Percentiles rank a stretch among this genome's conserved stretches.
phyloP scores from a whole-genome alignment of 2,329 filamentous ascomycete genomes.

The Ophiostoma perfectum region DNA sequence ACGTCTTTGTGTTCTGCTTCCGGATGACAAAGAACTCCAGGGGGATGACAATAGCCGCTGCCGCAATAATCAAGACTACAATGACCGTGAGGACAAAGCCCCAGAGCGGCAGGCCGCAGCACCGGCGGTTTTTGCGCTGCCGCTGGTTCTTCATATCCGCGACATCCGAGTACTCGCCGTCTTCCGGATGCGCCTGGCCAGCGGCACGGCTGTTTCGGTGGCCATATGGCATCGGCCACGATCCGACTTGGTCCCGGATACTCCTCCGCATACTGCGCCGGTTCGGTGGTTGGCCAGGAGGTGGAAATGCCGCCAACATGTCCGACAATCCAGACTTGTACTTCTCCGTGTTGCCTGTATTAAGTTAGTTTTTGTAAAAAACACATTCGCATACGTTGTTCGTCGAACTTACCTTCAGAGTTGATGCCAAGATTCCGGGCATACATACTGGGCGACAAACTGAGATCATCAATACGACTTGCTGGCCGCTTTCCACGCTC shows the following conservation, averaged over 20 bases:
- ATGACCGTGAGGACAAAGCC: conserved; percentile 62
- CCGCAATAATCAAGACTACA: conserved; percentile 64
- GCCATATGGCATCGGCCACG: conserved; percentile 46
- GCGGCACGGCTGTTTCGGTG: conserved; percentile 25
- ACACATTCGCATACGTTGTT: too few relatives aligned
- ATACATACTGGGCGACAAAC: conserved; percentile 43
- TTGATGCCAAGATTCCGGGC: conserved; percentile 26
- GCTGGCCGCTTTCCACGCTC: conserved; percentile 68
- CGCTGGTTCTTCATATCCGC: conserved; percentile 29
- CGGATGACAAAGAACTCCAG: conserved; percentile 58
- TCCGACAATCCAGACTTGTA: conserved; percentile 54
- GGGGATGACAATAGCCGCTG: conserved; percentile 78
- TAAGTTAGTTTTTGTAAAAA: not conserved
- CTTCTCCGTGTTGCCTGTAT: conserved; percentile 38
- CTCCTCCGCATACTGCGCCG: conserved; percentile 42
- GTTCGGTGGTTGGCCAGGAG: conserved; percentile 46
- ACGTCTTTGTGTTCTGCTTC: conserved; percentile 39
- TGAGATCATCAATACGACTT: conserved; percentile 52
- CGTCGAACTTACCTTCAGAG: not conserved
- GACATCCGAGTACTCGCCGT: conserved; percentile 20
- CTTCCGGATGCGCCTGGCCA: conserved; percentile 23
- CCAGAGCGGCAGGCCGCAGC: conserved; percentile 81
- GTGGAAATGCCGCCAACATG: conserved; percentile 61
- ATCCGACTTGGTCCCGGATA: conserved; percentile 43
- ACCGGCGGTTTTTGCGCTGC: conserved; percentile 49